Evolutionary conservation across 352 stramenopile species (phyloP), one percentile per base, ranked within the genome.

Genomic region (Pythium aristosporum): DNA sequence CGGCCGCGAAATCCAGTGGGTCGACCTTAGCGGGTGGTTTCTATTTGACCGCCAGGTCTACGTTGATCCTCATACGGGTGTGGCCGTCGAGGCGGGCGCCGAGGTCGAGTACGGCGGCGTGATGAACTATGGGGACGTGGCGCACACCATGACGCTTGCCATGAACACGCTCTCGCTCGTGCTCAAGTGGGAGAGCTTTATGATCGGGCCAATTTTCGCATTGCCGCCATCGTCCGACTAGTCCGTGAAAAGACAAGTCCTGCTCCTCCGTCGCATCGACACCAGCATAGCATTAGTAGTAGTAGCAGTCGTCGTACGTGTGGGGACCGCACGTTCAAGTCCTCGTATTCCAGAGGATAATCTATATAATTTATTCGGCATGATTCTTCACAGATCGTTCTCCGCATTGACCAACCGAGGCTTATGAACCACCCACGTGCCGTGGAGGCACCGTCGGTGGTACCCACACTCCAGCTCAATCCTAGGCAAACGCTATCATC

Each of bases 91-190:
- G 52, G 76, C 75, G 0, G 75, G 75, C 13, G 66, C 75, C 46
- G 72, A 82, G 34, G 70, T 91, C 43, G 82, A 91, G 65, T 91
- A 91, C 69, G 80, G 82, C 6, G 82, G 82, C 15, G 75, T 68
- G 28, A 79, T 87, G 71, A 73, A 89, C 69, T 83, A 83, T 51
- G 79, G 78, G 3, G 80, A 88, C 59, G 46, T 70, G 47, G 56
- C 67, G n/a, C 78, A 80, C 23, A 21, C 88, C 21, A 58, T 73
- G 28, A 70, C 50, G 30, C 72, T 91, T 11, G 80, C 77, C 18
- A 88, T 91, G 78, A 73, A 88, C 63, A 82, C 80, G 57, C 63
- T 91, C 47, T 82, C 80, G n/a, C 68, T 82, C 41, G 82, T 77
- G 30, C 69, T 88, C 50, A 81, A 76, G 59, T 89, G 82, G 80